Conservation (phyloP, 108 stramenopile genomes). For the Nannochloropsis gaditana region DNA sequence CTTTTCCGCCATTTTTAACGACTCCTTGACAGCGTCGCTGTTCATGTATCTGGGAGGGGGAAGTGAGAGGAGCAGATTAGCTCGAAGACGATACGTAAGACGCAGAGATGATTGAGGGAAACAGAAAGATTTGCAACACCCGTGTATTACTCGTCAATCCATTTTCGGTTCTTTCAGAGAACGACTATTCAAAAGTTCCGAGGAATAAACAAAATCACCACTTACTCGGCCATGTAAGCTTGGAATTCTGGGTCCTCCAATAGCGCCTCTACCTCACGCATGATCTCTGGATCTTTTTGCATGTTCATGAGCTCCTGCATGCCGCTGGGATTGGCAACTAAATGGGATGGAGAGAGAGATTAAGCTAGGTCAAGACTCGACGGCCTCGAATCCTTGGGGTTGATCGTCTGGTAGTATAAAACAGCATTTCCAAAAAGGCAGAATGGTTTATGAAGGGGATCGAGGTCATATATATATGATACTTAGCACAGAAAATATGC, state of each 20-base stretch:
- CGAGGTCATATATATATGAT: too few species aligned
- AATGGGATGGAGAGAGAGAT: not conserved
- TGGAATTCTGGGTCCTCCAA: constrained; percentile 17
- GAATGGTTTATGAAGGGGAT: too few species aligned
- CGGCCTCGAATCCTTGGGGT: too few species aligned
- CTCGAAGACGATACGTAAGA: not conserved
- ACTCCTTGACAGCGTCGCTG: too few species aligned
- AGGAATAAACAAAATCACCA: not conserved
- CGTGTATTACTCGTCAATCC: too few species aligned
- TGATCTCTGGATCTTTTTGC: not conserved
- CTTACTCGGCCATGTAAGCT: not conserved
- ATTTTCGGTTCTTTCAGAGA: not conserved
- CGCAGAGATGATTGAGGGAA: not conserved
- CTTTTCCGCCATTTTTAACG: too few species aligned
- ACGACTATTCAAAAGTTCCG: not conserved
- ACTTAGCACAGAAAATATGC: too few species aligned
- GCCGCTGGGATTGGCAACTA: constrained; percentile 8
- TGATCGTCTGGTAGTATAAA: too few species aligned
- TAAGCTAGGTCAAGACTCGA: too few species aligned
- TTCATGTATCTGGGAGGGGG: not conserved
- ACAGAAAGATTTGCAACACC: not conserved
- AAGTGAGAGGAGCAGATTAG: not conserved
- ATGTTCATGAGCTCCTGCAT: constrained; percentile 4
- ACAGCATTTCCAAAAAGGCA: too few species aligned
- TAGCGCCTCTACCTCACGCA: not conserved